Evolutionary conservation across 139 green algal genomes (phyloP).

Genomic region (Chlamydomonas applanata): DNA sequence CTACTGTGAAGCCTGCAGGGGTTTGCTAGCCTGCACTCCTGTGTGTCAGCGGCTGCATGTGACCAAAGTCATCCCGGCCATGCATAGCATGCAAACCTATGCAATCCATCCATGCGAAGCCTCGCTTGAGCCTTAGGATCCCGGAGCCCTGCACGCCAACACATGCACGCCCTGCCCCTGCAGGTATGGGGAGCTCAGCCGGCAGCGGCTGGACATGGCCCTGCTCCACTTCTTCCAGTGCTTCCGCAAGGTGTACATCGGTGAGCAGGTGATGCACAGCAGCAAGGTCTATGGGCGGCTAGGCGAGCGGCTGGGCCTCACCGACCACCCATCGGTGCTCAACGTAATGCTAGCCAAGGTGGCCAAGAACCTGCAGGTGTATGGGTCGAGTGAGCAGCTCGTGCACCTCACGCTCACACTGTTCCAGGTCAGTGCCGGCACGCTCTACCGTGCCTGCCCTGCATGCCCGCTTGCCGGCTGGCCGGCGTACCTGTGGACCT

Average conservation of each 20-base stretch:
- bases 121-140: too few species aligned
- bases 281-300: slow-evolving; percentile 92
- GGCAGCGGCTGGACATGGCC: slow-evolving; percentile 90
- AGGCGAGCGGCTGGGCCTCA: slow-evolving; percentile 74
- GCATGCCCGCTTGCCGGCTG: too few species aligned
- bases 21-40: too few species aligned
- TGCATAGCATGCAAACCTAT: too few species aligned
- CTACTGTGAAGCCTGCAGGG: too few species aligned
- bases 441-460: too few species aligned
- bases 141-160: too few species aligned
- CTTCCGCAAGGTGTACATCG: slow-evolving; percentile 96
- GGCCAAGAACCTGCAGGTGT: slow-evolving; percentile 84
- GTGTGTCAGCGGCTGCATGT: too few species aligned
- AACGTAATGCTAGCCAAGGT: slow-evolving; percentile 90
- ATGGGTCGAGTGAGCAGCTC: slow-evolving; percentile 76
- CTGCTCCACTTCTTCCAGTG: slow-evolving; percentile 93
- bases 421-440: slow-evolving; percentile 71
- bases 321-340: slow-evolving; percentile 86
- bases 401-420: slow-evolving; percentile 86
- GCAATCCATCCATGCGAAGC: too few species aligned
- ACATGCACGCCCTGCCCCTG: too few species aligned
- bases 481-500: too few species aligned
- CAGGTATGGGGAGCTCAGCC: slow-evolving; percentile 61
- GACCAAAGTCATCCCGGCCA: too few species aligned
- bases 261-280: slow-evolving; percentile 93